These are phyloP conservation scores for Monilinia fructicola DNA, from an alignment of 2,329 filamentous ascomycete species.

Conservation along the genomic window DNA sequence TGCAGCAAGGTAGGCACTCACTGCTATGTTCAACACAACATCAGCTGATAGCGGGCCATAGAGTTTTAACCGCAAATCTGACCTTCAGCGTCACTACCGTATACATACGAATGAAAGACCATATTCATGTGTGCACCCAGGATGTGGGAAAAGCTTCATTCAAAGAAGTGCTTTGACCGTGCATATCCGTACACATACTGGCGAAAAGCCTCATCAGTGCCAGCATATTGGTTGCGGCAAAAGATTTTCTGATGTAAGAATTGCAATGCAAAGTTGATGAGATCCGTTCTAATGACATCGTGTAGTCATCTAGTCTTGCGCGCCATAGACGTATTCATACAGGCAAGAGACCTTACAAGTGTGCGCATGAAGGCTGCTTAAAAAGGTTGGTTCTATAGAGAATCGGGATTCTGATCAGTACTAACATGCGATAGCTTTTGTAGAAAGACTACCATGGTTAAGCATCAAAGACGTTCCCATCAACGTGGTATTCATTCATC, in stretches of 20 bases:
- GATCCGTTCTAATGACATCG: constrained; percentile 26
- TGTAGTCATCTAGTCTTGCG: constrained; percentile 42
- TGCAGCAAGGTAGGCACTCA: constrained; percentile 58
- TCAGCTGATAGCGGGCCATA: constrained; percentile 39
- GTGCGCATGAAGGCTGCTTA: constrained; percentile 48
- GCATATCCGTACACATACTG: constrained; percentile 68
- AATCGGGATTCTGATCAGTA: background rate
- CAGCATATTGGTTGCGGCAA: constrained; percentile 65
- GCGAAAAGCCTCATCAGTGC: constrained; percentile 70
- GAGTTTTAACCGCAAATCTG: constrained; percentile 73
- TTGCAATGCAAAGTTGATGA: background rate
- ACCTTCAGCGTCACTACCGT: constrained; percentile 67
- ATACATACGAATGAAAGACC: constrained; percentile 72
- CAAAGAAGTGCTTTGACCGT: constrained; percentile 69
- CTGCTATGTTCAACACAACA: background rate
- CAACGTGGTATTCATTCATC: constrained; percentile 57
- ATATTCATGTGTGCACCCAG: constrained; percentile 59
- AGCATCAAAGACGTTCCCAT: constrained; percentile 63
- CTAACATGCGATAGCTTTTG: constrained; percentile 56
- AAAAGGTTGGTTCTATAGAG: constrained; percentile 38
- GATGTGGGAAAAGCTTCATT: constrained; percentile 70
- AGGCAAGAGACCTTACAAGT: constrained; percentile 66
- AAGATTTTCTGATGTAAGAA: constrained; percentile 62
- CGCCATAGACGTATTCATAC: constrained; percentile 68
- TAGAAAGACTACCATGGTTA: constrained; percentile 70